Base-by-base conservation (phyloP, 169 alveolate species). In the Cryptosporidium sp. region DNA sequence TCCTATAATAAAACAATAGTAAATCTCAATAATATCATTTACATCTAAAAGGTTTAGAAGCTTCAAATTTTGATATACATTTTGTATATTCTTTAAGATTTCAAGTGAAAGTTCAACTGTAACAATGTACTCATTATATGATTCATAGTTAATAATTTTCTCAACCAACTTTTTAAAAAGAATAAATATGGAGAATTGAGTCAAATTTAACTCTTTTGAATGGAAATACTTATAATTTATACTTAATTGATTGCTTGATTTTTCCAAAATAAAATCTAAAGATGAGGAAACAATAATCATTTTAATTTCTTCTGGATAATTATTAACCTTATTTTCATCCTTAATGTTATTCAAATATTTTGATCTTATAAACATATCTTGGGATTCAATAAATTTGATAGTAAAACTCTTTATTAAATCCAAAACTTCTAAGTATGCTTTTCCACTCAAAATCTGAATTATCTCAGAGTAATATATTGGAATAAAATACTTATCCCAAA, bases 401-500 rank as follows among this genome's bases (percentile, higher is more conserved):
- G 35, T 35, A 48, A 73, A 73, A 16, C 68, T 60, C 26, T 56
- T 56, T 31, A 73, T 52, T 33, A 58, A 45, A 12, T 73, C 56
- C 56, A 73, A 73, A 18, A 73, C 39, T 35, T 23, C 52, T 14
- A 53, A 3, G 52, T 52, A 16, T 16, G 86, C 62, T n/a, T 73
- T 73, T 31, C 44, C 33, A 60, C 31, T 51, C 29, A 73, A 42
- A 10, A 31, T 53, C 14, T 51, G 72, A 33, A 73, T 60, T 8
- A 60, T 23, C 23, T 73, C 70, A 35, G 14, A 7, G 26, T 56
- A 73, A 60, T 48, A 73, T 8, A 35, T 26, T 18, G 86, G 86
- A 35, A 73, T 35, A 35, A 73, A 73, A 33, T 56, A 73, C 12
- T 35, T 60, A 31, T 73, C 86, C 86, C 86, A 73, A 18, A 73